Conservation (phyloP, 305 asterid species). For the Solanum hybrid region DNA sequence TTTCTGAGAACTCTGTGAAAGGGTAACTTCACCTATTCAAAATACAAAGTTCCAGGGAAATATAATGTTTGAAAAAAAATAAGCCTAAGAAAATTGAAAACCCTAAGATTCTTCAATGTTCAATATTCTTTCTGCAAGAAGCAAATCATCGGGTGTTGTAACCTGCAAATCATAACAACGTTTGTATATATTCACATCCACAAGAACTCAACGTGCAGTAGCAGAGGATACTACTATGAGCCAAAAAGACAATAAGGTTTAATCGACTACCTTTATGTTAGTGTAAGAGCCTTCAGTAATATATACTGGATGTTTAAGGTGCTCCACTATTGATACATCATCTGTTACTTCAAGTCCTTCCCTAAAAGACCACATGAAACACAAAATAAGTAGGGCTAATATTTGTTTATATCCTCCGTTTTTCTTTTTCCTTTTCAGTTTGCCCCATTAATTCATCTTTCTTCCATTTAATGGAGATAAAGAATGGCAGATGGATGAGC, state of each 20-base stretch:
- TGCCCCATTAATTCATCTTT: background rate
- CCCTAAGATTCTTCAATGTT: conserved; percentile 20
- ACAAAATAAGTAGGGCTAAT: background rate
- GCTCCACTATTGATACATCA: conserved; percentile 94
- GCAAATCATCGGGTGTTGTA: conserved; percentile 88
- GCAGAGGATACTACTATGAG: background rate
- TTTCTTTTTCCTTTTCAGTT: background rate
- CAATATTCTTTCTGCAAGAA: conserved; percentile 90
- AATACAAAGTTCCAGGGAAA: background rate
- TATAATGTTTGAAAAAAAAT: background rate
- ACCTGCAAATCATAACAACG: conserved; percentile 43
- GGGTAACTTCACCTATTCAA: too few relatives aligned
- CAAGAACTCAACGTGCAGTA: background rate
- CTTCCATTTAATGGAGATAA: background rate
- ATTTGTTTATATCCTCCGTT: background rate
- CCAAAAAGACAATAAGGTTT: background rate
- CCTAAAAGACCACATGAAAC: conserved; percentile 30
- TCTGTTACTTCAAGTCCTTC: conserved; percentile 96
- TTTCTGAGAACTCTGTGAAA: too few relatives aligned
- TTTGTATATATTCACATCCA: background rate
- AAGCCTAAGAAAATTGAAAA: background rate
- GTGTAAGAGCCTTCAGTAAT: conserved; percentile 95
- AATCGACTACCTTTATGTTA: conserved; percentile 70
- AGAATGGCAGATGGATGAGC: background rate
- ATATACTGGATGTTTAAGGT: conserved; percentile 84